Percentiles rank a stretch among this genome's conserved stretches.
phyloP scores from a whole-genome alignment of 2,329 filamentous ascomycete genomes.

The Sclerotinia spermophila region DNA sequence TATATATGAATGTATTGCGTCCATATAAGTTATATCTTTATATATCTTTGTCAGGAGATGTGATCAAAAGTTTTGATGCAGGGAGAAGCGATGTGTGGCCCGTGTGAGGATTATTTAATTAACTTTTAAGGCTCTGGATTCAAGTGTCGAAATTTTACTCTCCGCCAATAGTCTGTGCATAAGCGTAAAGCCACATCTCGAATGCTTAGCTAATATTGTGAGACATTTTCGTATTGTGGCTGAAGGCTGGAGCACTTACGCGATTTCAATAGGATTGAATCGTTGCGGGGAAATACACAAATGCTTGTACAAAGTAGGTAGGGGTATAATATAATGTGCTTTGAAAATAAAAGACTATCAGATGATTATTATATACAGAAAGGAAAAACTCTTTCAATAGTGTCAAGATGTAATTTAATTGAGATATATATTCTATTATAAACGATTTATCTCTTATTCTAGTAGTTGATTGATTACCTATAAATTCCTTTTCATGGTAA shows the following conservation, averaged over 20 bases:
- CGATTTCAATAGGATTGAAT: background rate
- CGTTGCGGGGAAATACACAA: background rate
- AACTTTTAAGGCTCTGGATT: background rate
- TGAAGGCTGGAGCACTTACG: background rate
- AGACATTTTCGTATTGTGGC: background rate
- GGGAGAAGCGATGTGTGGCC: constrained; percentile 3
- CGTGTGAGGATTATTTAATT: background rate
- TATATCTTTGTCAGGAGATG: background rate
- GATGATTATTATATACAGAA: too few species aligned
- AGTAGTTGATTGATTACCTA: too few species aligned
- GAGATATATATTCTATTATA: too few species aligned
- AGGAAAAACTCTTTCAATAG: too few species aligned
- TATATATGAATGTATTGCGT: background rate
- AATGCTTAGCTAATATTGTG: constrained; percentile 1
- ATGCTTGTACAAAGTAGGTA: too few species aligned
- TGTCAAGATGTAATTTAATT: too few species aligned
- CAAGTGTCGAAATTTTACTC: background rate
- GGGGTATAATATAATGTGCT: too few species aligned
- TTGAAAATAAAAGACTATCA: too few species aligned
- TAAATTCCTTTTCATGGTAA: background rate
- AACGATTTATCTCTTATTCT: too few species aligned
- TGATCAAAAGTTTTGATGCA: constrained; percentile 1
- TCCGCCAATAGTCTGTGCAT: background rate
- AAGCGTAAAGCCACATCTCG: background rate
- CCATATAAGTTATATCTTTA: background rate